Evolutionary conservation across 2,329 filamentous ascomycete genomes (phyloP), one percentile per base, ranked within the genome.

Genomic region (Cordyceps javanica): DNA sequence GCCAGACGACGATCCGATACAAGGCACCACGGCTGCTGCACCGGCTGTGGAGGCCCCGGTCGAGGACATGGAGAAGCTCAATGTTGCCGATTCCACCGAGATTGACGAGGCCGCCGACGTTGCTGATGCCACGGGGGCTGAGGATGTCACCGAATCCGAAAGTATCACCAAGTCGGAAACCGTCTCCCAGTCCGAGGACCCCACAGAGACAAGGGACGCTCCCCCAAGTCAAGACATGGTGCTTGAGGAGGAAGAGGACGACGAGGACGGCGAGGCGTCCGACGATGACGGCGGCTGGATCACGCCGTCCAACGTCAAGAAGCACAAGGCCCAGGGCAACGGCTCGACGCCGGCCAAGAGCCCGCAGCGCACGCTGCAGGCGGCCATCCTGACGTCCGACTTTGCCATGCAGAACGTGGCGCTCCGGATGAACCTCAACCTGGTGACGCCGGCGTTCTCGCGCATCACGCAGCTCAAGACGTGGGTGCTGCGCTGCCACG

Each of bases 321-420:
- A 90, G 69, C 87, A 90, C 68, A 88, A 94, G 75, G 83, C 82
- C 59, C 82, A 93, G 64, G 73, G 78, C 21, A 65, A 66, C 50
- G 63, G 73, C 6, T 71, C 77, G 1, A 71, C 76, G 21, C 73
- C 79, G 41, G 73, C 79, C 50, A 71, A 77, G 59, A 70, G 79
- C 2, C 78, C 83, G 55, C 78, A 82, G 36, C 82, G 82, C 61
- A 84, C 83, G 13, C 87, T 97, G 64, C 87, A 95, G 72, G 90
- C 90, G 16, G 93, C 91, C n/a, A 86, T 93, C 45, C 87, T 97
- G 68, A 97, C 94, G 1, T 91, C 89, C 57, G 94, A 99, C 77
- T 97, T 90, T 73, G 93, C 94, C 57, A 96, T 99, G 90, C 93
- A 97, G 75, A 97, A 97, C 70, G 91, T 97, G 8, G 83, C 94